A percentile compares a stretch with the other conserved stretches of the same genome.
Evolutionary conservation across 441 rosid species (phyloP).

Genomic region (Bruguiera hainesii): DNA sequence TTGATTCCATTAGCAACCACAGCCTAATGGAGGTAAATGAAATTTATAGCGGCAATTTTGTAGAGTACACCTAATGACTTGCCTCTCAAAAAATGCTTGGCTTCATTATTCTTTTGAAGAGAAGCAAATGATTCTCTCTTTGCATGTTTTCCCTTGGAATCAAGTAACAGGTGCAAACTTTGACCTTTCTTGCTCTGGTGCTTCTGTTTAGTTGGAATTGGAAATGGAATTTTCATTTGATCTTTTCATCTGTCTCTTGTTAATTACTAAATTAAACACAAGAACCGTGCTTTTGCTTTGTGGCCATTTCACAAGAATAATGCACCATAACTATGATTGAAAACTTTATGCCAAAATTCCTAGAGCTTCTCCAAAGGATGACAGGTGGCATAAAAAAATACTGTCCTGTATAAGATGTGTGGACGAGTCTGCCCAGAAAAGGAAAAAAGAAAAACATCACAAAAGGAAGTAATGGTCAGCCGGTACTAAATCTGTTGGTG

Average conservation of each 20-base stretch:
- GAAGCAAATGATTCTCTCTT: not conserved
- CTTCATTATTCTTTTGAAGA: not conserved
- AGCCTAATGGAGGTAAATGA: slow-evolving; percentile 83
- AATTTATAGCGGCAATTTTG: not conserved
- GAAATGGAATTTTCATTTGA: not conserved
- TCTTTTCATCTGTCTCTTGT: not conserved
- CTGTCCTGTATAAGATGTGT: no score
- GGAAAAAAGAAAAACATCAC: not conserved
- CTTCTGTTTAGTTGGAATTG: not conserved
- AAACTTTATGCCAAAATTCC: not conserved
- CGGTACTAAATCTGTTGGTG: no score
- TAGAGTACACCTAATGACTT: not conserved
- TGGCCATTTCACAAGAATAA: not conserved
- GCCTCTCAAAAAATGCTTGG: not conserved
- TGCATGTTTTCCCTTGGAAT: not conserved
- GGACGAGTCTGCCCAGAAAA: not conserved
- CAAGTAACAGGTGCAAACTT: not conserved
- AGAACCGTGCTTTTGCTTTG: not conserved
- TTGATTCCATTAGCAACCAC: slow-evolving; percentile 70
- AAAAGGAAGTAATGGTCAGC: no score
- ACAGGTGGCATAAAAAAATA: no score
- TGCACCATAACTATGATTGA: not conserved
- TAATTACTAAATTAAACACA: not conserved
- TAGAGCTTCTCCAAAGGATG: not conserved
- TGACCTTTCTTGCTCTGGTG: not conserved